Conservation (phyloP, 2,329 filamentous ascomycete species). For the Alternaria burnsii region DNA sequence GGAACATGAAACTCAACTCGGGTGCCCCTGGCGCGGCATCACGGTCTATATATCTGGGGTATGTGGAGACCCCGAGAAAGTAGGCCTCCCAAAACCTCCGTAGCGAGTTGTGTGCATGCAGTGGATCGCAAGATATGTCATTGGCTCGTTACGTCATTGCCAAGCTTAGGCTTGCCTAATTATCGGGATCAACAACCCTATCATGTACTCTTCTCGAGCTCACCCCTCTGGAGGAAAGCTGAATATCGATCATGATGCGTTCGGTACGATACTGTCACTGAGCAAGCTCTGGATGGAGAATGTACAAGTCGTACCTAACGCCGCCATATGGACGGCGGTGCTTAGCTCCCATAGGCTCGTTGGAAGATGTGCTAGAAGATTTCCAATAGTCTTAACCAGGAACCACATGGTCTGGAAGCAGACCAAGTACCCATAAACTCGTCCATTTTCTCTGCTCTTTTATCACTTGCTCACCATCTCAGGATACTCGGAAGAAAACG, state of each 20-base stretch:
- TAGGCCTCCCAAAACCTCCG: not conserved
- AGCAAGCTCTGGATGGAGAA: not conserved
- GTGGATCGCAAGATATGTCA: not conserved
- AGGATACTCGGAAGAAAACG: not conserved
- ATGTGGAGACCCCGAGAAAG: not conserved
- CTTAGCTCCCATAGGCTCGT: not conserved
- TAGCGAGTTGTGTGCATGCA: not conserved
- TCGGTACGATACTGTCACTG: not conserved
- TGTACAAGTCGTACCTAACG: not conserved
- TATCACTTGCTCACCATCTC: not conserved
- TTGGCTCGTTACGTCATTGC: slow-evolving; percentile 1
- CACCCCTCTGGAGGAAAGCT: not conserved
- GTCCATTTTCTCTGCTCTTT: not conserved
- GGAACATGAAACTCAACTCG: no score
- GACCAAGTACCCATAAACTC: not conserved
- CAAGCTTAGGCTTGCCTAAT: not conserved
- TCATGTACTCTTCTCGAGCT: not conserved
- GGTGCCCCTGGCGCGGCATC: not conserved
- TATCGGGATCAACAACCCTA: not conserved
- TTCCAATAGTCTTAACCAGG: not conserved
- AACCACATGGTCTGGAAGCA: not conserved
- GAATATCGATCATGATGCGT: not conserved
- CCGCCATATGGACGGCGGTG: not conserved
- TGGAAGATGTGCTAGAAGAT: not conserved
- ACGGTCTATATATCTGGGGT: not conserved